Base-by-base conservation (phyloP, 106 monocot genomes). In the Dioscorea alata region DNA sequence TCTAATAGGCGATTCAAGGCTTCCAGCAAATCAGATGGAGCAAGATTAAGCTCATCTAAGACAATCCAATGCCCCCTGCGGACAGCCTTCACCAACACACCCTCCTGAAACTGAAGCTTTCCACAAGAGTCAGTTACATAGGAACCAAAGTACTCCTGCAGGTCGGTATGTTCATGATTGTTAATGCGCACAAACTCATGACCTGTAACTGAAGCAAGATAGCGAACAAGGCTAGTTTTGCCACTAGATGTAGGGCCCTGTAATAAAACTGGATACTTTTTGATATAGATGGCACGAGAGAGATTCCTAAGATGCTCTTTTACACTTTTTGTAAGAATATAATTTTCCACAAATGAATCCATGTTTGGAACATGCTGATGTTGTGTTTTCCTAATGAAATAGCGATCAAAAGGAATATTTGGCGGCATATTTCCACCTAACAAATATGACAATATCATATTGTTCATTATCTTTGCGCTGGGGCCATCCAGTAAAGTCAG, bases 221-320 rank as follows among this genome's bases (percentile, higher is more conserved):
- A 85, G 13, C 69, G 86, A 66, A 97, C 85, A 54, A 97, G 86
- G 67, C 97, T 97, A 61, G 97, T 97, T 59, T 97, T 97, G n/a
- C 97, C 97, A 81, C 97, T 97, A 32, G 97, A 97, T 53, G 97
- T 97, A 23, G 97, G 97, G n/a, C 97, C 97, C 78, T 97, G 97
- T 33, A 97, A 70, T 13, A 97, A 78, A 60, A 97, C 97, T 19
- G 97, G 97, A 33, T 97, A 97, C 73, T 70, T 87, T 73, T 87
- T 97, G 58, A 92, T 89, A 74, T 64, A 89, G 33, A 97, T 80
- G 25, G 97, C 97, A 70, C 97, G 84, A n/a, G 89, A 86, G 71
- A 97, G 82, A 73, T 90, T 92, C 56, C 63, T 83, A 23, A 97
- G 78, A 74, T 97, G 86, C 23, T 74, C 75, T 14, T 73, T 79